Percentiles rank a stretch among this genome's conserved stretches.
phyloP scores from a whole-genome alignment of 805 yeast species.

The Teunomyces tritomae region DNA sequence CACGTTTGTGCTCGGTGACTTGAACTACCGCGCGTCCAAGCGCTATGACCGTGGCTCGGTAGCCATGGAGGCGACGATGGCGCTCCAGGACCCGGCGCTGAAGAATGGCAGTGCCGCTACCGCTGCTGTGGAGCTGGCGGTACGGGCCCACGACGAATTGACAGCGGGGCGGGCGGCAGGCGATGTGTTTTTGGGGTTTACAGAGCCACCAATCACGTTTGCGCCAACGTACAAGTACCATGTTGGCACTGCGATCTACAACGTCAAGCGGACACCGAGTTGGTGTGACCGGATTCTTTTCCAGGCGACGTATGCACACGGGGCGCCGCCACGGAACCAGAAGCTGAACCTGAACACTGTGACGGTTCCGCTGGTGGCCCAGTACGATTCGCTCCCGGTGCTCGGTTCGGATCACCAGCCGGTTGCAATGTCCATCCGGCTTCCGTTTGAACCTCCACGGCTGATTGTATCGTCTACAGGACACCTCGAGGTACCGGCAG shows the following conservation, averaged over 20 bases:
- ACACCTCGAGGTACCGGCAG: slow-evolving; percentile 27
- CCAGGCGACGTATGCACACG: slow-evolving; percentile 38
- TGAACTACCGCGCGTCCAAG: slow-evolving; percentile 66
- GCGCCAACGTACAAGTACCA: slow-evolving; percentile 78
- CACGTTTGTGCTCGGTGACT: slow-evolving; percentile 77
- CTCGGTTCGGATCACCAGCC: slow-evolving; percentile 79
- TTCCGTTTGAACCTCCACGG: slow-evolving; percentile 45
- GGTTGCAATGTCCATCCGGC: slow-evolving; percentile 51
- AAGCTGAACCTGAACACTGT: background rate
- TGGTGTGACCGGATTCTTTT: slow-evolving; percentile 89
- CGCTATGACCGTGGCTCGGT: slow-evolving; percentile 10
- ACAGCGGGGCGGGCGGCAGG: slow-evolving; percentile 37
- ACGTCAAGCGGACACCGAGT: slow-evolving; percentile 65
- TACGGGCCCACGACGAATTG: slow-evolving; percentile 50
- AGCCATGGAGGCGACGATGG: slow-evolving; percentile 18
- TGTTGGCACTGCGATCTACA: slow-evolving; percentile 50
- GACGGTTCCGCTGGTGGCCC: slow-evolving; percentile 22
- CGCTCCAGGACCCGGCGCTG: slow-evolving; percentile 22
- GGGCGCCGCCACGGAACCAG: background rate
- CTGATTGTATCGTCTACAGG: slow-evolving; percentile 27
- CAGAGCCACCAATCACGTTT: slow-evolving; percentile 64
- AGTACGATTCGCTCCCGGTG: slow-evolving; percentile 52
- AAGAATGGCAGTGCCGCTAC: too few relatives aligned
- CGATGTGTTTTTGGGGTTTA: slow-evolving; percentile 57
- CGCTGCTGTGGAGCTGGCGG: slow-evolving; percentile 18